Conservation (phyloP, 768 basidiomycete genomes). For the Dioszegia crocea region DNA sequence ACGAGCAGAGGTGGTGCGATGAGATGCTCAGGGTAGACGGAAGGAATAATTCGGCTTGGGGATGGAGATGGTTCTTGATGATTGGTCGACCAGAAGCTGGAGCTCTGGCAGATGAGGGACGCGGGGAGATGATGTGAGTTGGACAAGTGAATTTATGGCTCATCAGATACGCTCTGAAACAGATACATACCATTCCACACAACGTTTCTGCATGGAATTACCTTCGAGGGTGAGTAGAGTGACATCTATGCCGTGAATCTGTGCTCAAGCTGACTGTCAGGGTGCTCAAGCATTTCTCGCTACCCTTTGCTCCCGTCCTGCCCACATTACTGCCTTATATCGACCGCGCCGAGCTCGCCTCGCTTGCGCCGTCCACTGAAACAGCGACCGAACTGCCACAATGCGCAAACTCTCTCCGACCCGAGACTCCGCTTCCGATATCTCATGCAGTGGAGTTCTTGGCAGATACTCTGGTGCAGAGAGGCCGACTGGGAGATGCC, state of each 20-base stretch:
- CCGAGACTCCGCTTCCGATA: constrained; percentile 71
- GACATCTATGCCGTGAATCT: no score
- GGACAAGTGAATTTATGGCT: not conserved
- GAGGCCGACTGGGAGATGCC: constrained; percentile 21
- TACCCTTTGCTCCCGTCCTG: constrained; percentile 58
- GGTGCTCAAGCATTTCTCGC: constrained; percentile 59
- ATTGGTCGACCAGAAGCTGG: constrained; percentile 61
- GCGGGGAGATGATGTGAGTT: constrained; percentile 73
- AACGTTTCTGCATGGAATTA: constrained; percentile 98
- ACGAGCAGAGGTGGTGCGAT: constrained; percentile 47
- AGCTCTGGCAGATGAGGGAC: constrained; percentile 56
- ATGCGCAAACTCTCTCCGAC: constrained; percentile 19
- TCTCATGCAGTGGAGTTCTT: constrained; percentile 51
- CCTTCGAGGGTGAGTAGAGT: constrained; percentile 64
- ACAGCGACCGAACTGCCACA: constrained; percentile 11
- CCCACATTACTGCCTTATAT: constrained; percentile 57
- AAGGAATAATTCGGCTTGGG: constrained; percentile 97
- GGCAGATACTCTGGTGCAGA: constrained; percentile 19
- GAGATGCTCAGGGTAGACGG: constrained; percentile 60
- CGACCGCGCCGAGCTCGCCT: constrained; percentile 55
- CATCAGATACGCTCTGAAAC: constrained; percentile 70
- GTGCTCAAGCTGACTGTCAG: no score
- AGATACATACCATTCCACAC: constrained; percentile 80
- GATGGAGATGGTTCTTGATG: constrained; percentile 77
- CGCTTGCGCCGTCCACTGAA: not conserved